phyloP scores from a whole-genome alignment of 2,329 filamentous ascomycete genomes.

The Colletotrichum karsti region DNA sequence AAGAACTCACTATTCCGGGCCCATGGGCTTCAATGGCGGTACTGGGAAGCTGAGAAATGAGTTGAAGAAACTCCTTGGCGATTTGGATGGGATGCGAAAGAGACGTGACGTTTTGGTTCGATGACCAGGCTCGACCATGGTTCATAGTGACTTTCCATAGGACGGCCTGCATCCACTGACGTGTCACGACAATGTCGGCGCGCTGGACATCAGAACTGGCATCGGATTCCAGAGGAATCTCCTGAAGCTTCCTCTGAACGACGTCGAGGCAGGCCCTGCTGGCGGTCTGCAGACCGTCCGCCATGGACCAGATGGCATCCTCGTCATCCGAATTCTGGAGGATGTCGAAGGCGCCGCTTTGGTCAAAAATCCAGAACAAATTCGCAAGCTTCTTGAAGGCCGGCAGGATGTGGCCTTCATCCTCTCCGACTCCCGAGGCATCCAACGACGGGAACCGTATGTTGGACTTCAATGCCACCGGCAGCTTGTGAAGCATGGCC shows the following conservation, averaged over 20 bases:
- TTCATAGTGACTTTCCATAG: constrained; percentile 52
- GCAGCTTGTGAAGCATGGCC: constrained; percentile 58
- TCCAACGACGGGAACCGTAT: constrained; percentile 44
- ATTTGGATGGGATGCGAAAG: constrained; percentile 48
- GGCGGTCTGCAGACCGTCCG: constrained; percentile 23
- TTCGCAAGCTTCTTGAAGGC: constrained; percentile 58
- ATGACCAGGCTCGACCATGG: constrained; percentile 36
- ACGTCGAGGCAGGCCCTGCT: constrained; percentile 43
- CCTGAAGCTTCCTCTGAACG: constrained; percentile 52
- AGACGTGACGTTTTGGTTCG: constrained; percentile 30
- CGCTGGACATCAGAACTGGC: constrained; percentile 56
- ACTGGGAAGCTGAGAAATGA: constrained; percentile 52
- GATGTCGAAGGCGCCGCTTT: constrained; percentile 56
- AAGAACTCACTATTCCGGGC: constrained; percentile 45
- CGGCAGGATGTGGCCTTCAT: constrained; percentile 53
- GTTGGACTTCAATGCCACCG: constrained; percentile 52
- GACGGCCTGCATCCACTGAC: constrained; percentile 60
- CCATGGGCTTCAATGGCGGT: constrained; percentile 59
- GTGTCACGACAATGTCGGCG: constrained; percentile 57
- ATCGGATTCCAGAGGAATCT: constrained; percentile 46
- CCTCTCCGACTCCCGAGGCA: constrained; percentile 42
- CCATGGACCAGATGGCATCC: constrained; percentile 38
- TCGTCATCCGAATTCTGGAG: constrained; percentile 46
- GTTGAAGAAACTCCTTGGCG: constrained; percentile 52
- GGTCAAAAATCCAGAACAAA: constrained; percentile 59